Percentiles rank a stretch among this genome's conserved stretches.
Evolutionary conservation across 2,329 filamentous ascomycete genomes (phyloP).

Genomic region (Cladosporium velox): DNA sequence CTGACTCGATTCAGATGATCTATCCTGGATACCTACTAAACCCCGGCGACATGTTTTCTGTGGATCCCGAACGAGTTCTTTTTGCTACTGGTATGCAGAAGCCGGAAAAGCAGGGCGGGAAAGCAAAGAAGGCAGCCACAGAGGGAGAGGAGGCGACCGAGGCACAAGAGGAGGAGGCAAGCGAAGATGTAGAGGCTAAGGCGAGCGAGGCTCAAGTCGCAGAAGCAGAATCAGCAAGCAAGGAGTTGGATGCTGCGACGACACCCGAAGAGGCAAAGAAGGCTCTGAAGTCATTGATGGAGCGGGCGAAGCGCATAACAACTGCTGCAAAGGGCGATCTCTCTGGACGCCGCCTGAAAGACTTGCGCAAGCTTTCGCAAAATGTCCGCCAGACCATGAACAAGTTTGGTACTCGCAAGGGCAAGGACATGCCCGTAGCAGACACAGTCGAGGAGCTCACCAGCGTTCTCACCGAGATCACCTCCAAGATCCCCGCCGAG

Average conservation of each 20-base stretch:
- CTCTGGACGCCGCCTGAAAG: slow-evolving; percentile 71
- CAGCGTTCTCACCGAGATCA: slow-evolving; percentile 37
- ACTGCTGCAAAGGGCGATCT: slow-evolving; percentile 53
- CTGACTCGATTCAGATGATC: slow-evolving; percentile 67
- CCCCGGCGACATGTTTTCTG: slow-evolving; percentile 97
- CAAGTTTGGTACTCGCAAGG: slow-evolving; percentile 44
- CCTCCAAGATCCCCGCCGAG: slow-evolving; percentile 50
- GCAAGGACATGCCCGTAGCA: slow-evolving; percentile 10
- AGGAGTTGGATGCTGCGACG: slow-evolving; percentile 21
- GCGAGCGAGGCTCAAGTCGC: slow-evolving; percentile 26
- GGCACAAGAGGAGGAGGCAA: slow-evolving; percentile 29
- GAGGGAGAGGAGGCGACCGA: slow-evolving; percentile 30
- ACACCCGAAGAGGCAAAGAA: slow-evolving; percentile 37
- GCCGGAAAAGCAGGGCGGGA: slow-evolving; percentile 30
- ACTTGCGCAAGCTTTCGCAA: slow-evolving; percentile 71
- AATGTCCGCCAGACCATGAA: slow-evolving; percentile 65
- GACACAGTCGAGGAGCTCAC: slow-evolving; percentile 39
- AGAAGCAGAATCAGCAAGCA: slow-evolving; percentile 19
- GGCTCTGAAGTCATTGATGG: slow-evolving; percentile 57
- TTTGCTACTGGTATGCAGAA: slow-evolving; percentile 75
- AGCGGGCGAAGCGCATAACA: slow-evolving; percentile 63
- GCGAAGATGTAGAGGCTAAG: slow-evolving; percentile 17
- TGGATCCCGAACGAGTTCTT: slow-evolving; percentile 84
- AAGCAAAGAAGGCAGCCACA: slow-evolving; percentile 18
- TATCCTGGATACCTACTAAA: slow-evolving; percentile 93